Evolutionary conservation across 2,329 filamentous ascomycete genomes (phyloP).

Genomic region (Coccinonectria pachysandricola): DNA sequence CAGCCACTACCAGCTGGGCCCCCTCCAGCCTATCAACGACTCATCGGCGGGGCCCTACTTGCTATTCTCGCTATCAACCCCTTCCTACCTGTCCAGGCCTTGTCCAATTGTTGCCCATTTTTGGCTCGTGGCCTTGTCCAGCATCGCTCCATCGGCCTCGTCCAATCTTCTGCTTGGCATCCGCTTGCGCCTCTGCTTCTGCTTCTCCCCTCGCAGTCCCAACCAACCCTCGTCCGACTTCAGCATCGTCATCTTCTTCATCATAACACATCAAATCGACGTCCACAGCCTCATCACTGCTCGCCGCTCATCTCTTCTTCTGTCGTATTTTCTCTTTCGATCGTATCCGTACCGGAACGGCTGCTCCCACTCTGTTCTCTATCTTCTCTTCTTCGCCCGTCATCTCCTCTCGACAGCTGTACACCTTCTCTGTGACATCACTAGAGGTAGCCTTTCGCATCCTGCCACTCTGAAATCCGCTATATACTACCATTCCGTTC

Average conservation of each 20-base stretch:
- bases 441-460: constrained; percentile 18
- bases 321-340: constrained; percentile 12
- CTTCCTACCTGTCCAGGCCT: too few relatives aligned
- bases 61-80: too few relatives aligned
- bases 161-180: constrained; percentile 16
- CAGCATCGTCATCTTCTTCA: constrained; percentile 7
- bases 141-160: constrained; percentile 9
- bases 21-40: too few relatives aligned
- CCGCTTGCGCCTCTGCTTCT: constrained; percentile 8
- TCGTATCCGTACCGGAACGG: constrained; percentile 9
- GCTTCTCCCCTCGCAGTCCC: constrained; percentile 13
- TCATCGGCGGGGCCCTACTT: too few relatives aligned
- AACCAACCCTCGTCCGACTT: constrained; percentile 7
- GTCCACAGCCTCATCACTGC: constrained; percentile 5
- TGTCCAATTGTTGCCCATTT: too few relatives aligned
- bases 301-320: constrained; percentile 8
- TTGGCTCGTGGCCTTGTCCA: constrained; percentile 10
- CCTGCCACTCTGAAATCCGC: too few relatives aligned
- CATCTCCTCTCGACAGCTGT: too few relatives aligned
- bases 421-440: constrained; percentile 21
- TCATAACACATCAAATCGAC: constrained; percentile 4
- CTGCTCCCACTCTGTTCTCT: constrained; percentile 2
- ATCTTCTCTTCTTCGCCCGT: too few relatives aligned
- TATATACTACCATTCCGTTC: constrained; percentile 3
- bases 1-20: too few relatives aligned